Conservation (phyloP, 306 rosid genomes). For the Argentina anserina region DNA sequence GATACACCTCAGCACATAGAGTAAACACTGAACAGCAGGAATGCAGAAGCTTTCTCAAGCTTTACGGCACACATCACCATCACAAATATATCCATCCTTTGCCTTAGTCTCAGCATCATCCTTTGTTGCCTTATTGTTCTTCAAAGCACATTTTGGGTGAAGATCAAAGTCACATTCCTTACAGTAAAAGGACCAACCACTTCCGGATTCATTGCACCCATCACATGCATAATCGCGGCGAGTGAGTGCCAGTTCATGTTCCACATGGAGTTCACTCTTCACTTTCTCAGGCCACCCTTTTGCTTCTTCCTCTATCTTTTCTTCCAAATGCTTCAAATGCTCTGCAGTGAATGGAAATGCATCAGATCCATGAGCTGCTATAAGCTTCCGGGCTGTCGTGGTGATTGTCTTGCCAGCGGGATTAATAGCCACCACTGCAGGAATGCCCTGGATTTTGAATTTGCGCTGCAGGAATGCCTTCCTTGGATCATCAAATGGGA, state of each 20-base stretch:
- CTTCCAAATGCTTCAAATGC: constrained; percentile 32
- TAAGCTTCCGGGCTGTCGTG: constrained; percentile 24
- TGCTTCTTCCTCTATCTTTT: constrained; percentile 22
- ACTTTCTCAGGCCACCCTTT: constrained; percentile 42
- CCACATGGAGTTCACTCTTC: constrained; percentile 36
- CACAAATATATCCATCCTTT: constrained; percentile 35
- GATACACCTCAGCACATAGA: not conserved
- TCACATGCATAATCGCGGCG: constrained; percentile 17
- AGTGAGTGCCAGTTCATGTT: constrained; percentile 24
- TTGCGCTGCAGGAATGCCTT: constrained; percentile 20
- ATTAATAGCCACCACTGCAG: constrained; percentile 30
- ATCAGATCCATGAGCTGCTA: constrained; percentile 32
- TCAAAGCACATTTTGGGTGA: constrained; percentile 47
- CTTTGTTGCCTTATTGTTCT: constrained; percentile 21
- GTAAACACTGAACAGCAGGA: not conserved
- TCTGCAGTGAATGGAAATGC: constrained; percentile 49
- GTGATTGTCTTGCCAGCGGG: constrained; percentile 29
- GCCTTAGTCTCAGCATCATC: constrained; percentile 9
- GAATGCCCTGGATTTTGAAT: constrained; percentile 42
- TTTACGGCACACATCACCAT: constrained; percentile 38
- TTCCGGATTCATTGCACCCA: constrained; percentile 31
- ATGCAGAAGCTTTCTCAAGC: constrained; percentile 27
- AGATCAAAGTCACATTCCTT: constrained; percentile 42
- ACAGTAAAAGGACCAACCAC: constrained; percentile 34
- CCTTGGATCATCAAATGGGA: constrained; percentile 47